Percentiles rank a stretch among this genome's conserved stretches.
Conservation (phyloP, 805 yeast species). For the Wickerhamomyces strasburgensis region DNA sequence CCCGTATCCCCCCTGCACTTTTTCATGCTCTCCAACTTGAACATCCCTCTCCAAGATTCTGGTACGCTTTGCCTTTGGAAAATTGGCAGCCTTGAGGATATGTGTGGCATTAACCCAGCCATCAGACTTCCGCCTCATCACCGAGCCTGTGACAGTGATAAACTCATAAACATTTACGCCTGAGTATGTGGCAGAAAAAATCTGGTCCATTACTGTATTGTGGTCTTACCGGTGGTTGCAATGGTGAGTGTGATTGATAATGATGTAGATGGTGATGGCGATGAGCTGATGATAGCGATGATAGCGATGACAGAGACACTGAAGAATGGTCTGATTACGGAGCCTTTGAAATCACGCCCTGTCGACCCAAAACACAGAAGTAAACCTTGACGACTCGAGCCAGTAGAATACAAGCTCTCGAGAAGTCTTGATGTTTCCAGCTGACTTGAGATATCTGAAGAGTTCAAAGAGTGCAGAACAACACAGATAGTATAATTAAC, state of each 20-base stretch:
- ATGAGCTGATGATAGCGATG: too few relatives aligned
- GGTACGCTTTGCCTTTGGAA: slow-evolving; percentile 91
- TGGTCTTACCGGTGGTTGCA: not conserved
- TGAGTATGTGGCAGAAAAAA: slow-evolving; percentile 74
- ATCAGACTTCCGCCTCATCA: slow-evolving; percentile 72
- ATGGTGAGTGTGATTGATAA: not conserved
- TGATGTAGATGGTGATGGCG: too few relatives aligned
- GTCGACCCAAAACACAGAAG: too few relatives aligned
- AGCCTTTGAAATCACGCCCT: too few relatives aligned
- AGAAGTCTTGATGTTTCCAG: too few relatives aligned
- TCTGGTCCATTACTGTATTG: slow-evolving; percentile 27
- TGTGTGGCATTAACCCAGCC: slow-evolving; percentile 95
- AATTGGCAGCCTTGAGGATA: slow-evolving; percentile 85
- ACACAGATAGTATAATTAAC: too few relatives aligned
- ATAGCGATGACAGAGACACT: too few relatives aligned
- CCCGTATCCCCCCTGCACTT: slow-evolving; percentile 96
- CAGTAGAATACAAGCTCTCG: too few relatives aligned
- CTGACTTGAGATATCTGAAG: too few relatives aligned
- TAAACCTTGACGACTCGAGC: too few relatives aligned
- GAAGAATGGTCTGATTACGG: too few relatives aligned
- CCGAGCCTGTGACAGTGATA: slow-evolving; percentile 59
- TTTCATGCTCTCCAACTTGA: slow-evolving; percentile 85
- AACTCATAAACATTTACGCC: slow-evolving; percentile 83
- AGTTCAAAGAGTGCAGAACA: too few relatives aligned
- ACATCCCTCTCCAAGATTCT: slow-evolving; percentile 89